These are phyloP conservation scores for Helicostylum pulchrum DNA, from an alignment of 192 early-diverging fungal species.

Conservation along the genomic window DNA sequence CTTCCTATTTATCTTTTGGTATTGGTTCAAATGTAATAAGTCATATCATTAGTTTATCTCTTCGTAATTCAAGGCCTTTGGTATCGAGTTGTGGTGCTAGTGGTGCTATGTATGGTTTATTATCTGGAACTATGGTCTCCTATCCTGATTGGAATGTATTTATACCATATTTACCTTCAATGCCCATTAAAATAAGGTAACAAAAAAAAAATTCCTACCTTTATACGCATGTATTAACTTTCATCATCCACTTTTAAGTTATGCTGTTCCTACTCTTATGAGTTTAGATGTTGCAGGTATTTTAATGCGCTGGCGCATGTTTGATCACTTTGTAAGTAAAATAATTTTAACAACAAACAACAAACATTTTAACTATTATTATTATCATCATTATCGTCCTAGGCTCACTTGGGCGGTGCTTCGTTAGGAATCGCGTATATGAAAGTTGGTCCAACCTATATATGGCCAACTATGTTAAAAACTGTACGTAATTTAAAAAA, in stretches of 20 bases:
- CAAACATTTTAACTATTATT: too few species aligned
- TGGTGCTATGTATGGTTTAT: constrained; percentile 74
- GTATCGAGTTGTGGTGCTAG: constrained; percentile 70
- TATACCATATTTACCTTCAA: constrained; percentile 59
- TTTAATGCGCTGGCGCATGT: constrained; percentile 62
- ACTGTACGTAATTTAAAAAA: background rate
- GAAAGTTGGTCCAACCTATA: constrained; percentile 40
- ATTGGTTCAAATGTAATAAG: constrained; percentile 63
- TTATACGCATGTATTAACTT: background rate
- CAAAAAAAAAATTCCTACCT: background rate
- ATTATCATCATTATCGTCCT: background rate
- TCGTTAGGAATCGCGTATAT: constrained; percentile 57
- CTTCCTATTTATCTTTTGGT: constrained; percentile 73
- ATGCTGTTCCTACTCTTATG: constrained; percentile 66
- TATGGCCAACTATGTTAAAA: constrained; percentile 40
- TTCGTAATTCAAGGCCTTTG: constrained; percentile 35
- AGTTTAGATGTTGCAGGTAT: constrained; percentile 70
- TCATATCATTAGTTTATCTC: constrained; percentile 52
- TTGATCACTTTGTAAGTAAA: constrained; percentile 71
- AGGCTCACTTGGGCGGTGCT: constrained; percentile 67
- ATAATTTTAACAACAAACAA: background rate
- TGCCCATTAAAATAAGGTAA: constrained; percentile 38
- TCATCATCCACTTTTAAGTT: constrained; percentile 35
- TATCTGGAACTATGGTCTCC: constrained; percentile 55
- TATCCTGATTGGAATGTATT: constrained; percentile 55